These are phyloP conservation scores for Pseudonitzschia delicatissima DNA, from an alignment of 108 stramenopile species.

Conservation along the genomic window DNA sequence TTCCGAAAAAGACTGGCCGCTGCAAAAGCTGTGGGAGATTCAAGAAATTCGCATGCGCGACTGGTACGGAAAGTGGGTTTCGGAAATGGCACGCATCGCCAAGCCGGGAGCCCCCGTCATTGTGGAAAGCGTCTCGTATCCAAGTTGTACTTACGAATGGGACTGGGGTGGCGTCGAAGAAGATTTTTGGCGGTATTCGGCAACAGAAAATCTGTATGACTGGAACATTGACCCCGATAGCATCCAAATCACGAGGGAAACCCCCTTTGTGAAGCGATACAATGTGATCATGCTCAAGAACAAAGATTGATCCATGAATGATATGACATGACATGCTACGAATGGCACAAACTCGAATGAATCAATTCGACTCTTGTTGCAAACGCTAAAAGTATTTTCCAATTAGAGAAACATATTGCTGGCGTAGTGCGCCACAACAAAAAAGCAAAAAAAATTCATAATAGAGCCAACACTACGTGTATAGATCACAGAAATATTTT, in stretches of 20 bases:
- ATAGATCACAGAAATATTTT: too few species aligned
- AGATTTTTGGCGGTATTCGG: conserved; percentile 32
- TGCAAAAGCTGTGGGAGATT: not conserved
- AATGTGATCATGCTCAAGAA: conserved; percentile 22
- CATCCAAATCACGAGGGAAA: conserved; percentile 28
- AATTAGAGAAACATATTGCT: too few species aligned
- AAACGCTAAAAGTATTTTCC: too few species aligned
- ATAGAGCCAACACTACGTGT: too few species aligned
- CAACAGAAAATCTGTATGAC: conserved; percentile 21
- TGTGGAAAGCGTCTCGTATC: conserved; percentile 33
- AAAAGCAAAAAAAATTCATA: too few species aligned
- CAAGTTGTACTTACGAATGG: conserved; percentile 25
- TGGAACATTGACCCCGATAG: conserved; percentile 46
- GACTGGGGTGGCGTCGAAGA: conserved; percentile 40
- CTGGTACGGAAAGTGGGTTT: conserved; percentile 42
- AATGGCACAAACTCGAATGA: too few species aligned
- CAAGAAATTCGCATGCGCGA: conserved; percentile 27
- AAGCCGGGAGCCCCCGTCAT: conserved; percentile 44
- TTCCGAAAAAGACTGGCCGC: not conserved
- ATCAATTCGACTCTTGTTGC: too few species aligned
- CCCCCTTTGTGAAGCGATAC: conserved; percentile 26
- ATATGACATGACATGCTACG: too few species aligned
- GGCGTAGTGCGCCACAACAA: too few species aligned
- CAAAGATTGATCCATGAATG: not conserved
- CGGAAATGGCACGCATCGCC: conserved; percentile 49